Conservation (phyloP, 345 rosid genomes). For the Toxicodendron radicans region DNA sequence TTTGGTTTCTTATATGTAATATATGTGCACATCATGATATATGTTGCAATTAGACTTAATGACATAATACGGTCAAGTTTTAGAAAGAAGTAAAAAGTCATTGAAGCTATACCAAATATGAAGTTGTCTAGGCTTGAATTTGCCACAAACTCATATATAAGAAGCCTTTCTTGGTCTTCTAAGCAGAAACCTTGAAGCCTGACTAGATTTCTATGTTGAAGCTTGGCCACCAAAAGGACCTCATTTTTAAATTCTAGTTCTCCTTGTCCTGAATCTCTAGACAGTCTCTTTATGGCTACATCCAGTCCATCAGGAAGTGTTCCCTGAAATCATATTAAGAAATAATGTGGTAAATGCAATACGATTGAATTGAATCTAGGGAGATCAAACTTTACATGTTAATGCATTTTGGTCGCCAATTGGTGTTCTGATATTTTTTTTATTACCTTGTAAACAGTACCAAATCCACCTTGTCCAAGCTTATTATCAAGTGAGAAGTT, state of each 20-base stretch:
- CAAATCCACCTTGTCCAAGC: conserved; percentile 66
- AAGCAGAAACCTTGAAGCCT: conserved; percentile 43
- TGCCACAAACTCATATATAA: conserved; percentile 44
- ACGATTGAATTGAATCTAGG: no score
- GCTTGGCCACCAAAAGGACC: conserved; percentile 40
- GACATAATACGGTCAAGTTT: no score
- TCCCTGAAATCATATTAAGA: conserved; percentile 31
- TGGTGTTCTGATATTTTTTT: no score
- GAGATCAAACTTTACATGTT: background rate
- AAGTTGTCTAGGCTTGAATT: conserved; percentile 42
- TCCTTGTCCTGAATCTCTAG: conserved; percentile 42
- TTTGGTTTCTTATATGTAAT: no score
- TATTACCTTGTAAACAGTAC: conserved; percentile 51
- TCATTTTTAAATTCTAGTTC: conserved; percentile 48
- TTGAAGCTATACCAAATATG: conserved; percentile 32
- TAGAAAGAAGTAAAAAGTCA: no score
- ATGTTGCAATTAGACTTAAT: no score
- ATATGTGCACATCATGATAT: no score
- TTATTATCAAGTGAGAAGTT: conserved; percentile 41
- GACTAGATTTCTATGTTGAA: conserved; percentile 51
- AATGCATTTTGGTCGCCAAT: background rate
- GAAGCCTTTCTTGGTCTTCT: conserved; percentile 37
- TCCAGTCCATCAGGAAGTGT: conserved; percentile 31
- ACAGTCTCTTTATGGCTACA: conserved; percentile 53
- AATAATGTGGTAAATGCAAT: background rate